Evolutionary conservation across 805 yeast genomes (phyloP), one percentile per base, ranked within the genome.

Genomic region (Monosporozyma aerobia): DNA sequence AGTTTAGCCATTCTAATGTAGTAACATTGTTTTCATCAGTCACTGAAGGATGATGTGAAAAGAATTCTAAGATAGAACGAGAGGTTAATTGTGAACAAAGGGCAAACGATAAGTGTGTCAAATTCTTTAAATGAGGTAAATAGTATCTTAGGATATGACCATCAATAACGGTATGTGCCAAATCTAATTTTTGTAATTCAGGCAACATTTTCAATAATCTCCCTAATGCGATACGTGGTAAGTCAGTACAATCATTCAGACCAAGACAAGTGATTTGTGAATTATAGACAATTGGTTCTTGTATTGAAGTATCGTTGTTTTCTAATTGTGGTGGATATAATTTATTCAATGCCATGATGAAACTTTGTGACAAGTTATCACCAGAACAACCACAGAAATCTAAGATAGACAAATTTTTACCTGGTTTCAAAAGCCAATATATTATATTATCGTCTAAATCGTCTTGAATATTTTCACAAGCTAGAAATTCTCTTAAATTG

Each of bases 311-410:
- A 27, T 51, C 51, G 35, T 47, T 49, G 9, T 35, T 13, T 29
- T 50, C 52, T 59, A 56, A 53, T 59, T 23, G 13, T 22, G 14
- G n/a, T 30, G 45, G 55, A 49, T 64, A 65, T 49, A 67, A 53
- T 33, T 53, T 58, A 1, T 60, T 58, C n/a, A 66, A 56, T 7
- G 69, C 69, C 7, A 50, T 61, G 16, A 75, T 71, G 60, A 88
- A 83, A 25, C 86, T 83, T 13, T 72, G 60, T 11, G 81, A 80
- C 63, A 89, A 87, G 32, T 63, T 70, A 39, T 72, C 73, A 46
- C 87, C 85, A 5, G 88, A 80, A 40, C 95, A 87, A 7, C 97
- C 97, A 68, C 97, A 90, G 57, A 90, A 88, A 68, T 90, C 97
- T 11, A 90, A 69, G 1, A 87, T 80, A 66, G 83, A 79, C 49